Conservation (phyloP, 345 rosid genomes). For the Cochlearia excelsa region DNA sequence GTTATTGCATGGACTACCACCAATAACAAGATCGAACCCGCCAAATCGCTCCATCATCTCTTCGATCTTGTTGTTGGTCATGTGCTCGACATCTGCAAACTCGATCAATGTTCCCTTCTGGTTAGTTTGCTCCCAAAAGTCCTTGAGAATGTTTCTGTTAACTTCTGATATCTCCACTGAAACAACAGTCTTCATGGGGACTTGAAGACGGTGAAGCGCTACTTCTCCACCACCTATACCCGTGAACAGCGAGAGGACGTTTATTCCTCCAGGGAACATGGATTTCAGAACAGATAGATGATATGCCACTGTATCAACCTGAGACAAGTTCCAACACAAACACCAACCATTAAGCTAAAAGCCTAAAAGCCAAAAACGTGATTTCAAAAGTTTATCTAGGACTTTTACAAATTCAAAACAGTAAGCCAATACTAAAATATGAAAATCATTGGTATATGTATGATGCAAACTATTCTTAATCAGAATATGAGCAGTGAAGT, state of each 20-base stretch:
- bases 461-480: not conserved
- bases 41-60: slow-evolving; percentile 51
- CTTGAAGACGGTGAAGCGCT: slow-evolving; percentile 73
- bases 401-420: not conserved
- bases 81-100: slow-evolving; percentile 48
- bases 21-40: slow-evolving; percentile 80
- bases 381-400: not conserved
- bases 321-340: slow-evolving; percentile 25
- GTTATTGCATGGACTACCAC: slow-evolving; percentile 95
- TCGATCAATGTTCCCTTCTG: slow-evolving; percentile 68
- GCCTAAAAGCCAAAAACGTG: not conserved
- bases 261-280: slow-evolving; percentile 62
- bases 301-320: slow-evolving; percentile 95
- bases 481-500: not conserved
- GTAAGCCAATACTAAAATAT: not conserved
- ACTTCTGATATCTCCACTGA: slow-evolving; percentile 67
- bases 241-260: slow-evolving; percentile 76
- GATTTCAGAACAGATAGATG: slow-evolving; percentile 68
- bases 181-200: slow-evolving; percentile 64
- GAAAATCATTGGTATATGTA: not conserved
- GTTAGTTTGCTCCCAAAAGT: slow-evolving; percentile 92
- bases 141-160: slow-evolving; percentile 53
- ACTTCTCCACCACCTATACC: slow-evolving; percentile 98
- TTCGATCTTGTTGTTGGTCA: slow-evolving; percentile 47
- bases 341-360: not conserved